A percentile compares a stretch with the other conserved stretches of the same genome.
phyloP scores from a whole-genome alignment of 306 rosid genomes.

The Urtica urens region DNA sequence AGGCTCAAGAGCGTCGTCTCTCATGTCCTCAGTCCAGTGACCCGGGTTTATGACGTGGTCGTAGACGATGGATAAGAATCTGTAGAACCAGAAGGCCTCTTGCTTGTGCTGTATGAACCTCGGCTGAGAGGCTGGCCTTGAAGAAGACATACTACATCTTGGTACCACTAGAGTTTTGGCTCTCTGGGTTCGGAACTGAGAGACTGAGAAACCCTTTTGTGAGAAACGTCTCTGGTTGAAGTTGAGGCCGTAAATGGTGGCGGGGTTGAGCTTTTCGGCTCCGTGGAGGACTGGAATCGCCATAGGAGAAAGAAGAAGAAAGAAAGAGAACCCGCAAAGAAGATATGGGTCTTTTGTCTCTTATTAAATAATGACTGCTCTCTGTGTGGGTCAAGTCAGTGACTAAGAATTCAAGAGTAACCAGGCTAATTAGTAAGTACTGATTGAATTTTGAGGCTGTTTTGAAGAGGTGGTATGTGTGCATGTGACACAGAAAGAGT shows the following conservation, averaged over 20 bases:
- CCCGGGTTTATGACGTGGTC: slow-evolving; percentile 87
- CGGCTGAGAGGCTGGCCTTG: slow-evolving; percentile 78
- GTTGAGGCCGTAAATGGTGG: slow-evolving; percentile 27
- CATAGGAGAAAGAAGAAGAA: slow-evolving; percentile 17
- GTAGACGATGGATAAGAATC: slow-evolving; percentile 77
- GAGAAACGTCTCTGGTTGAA: slow-evolving; percentile 28
- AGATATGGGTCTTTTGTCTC: background rate
- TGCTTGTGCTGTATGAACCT: slow-evolving; percentile 91
- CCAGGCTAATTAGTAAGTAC: too few species aligned
- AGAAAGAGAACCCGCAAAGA: background rate
- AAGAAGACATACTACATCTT: slow-evolving; percentile 47
- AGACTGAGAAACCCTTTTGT: slow-evolving; percentile 17
- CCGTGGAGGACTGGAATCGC: slow-evolving; percentile 39
- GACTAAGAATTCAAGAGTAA: background rate
- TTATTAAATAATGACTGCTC: background rate
- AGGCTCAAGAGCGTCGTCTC: slow-evolving; percentile 88
- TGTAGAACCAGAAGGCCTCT: slow-evolving; percentile 89
- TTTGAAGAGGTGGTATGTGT: background rate
- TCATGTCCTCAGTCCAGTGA: slow-evolving; percentile 97
- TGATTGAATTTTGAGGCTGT: too few species aligned
- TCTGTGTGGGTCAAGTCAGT: background rate
- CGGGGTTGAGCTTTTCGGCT: slow-evolving; percentile 51
- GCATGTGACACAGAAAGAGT: background rate
- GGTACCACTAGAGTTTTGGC: slow-evolving; percentile 13
- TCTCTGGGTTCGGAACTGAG: slow-evolving; percentile 21